Base-by-base conservation (phyloP, 495 filamentous ascomycete genomes). In the Podospora pseudopauciseta region DNA sequence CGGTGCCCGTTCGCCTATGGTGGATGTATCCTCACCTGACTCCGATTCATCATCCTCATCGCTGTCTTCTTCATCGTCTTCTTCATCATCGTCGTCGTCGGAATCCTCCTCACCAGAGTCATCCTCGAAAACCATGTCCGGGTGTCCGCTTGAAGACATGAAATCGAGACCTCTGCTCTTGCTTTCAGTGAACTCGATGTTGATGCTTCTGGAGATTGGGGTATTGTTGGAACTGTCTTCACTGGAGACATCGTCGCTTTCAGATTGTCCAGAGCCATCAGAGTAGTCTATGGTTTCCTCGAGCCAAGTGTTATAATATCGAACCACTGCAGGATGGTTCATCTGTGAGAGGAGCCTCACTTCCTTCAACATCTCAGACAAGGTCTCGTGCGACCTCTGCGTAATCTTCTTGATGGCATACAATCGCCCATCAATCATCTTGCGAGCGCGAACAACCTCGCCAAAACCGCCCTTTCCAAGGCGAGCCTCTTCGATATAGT, bases 381-480 rank as follows among this genome's bases (percentile, higher is more conserved):
- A 80, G 27, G 91, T 91, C 53, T 89, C 83, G 53, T 91, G 85
- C 19, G 92, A 92, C 63, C 88, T 89, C 69, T 94, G 90, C 26
- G 88, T 92, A 65, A 99, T 96, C 74, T 97, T 97, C 77, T 99
- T 99, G 69, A 99, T 88, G 4, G 95, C 95, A 83, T 99, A 99
- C 13, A 96, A 87, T 64, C 91, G 90, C 9, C 92, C 92, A 78
- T 98, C 94, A 6, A 97, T 86, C 77, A 93, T 96, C 73, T 97
- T 96, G 66, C 96, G 86, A 6, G 95, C 94, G 76, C 94, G 93
- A 57, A 99, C 93, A n/a, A 99, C 95, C 79, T 97, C 91, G 32
- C 96, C 95, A 78, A 96, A 99, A 2, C 94, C 96, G 18, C 95
- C 95, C 78, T 92, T 95, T 28, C 96, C 95, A 20, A 99, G 82